Percentiles rank a stretch among this genome's conserved stretches.
Conservation (phyloP, 805 yeast genomes). For the Saccharomycopsis sp. region DNA sequence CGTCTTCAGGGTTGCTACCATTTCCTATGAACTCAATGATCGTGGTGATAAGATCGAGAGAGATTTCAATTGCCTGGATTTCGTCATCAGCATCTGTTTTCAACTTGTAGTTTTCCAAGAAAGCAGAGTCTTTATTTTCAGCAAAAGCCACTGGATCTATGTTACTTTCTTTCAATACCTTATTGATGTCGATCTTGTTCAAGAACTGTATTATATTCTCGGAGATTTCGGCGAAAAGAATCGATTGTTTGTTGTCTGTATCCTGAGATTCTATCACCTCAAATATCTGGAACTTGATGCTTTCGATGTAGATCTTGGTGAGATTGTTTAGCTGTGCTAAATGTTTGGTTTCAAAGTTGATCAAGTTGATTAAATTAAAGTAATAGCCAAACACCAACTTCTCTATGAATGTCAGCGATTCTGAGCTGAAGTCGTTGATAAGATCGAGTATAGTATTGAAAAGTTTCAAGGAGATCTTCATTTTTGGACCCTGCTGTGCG, state of each 20-base stretch:
- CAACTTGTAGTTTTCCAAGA: slow-evolving; percentile 25
- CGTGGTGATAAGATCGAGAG: slow-evolving; percentile 72
- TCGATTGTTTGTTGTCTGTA: slow-evolving; percentile 16
- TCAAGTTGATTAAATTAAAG: slow-evolving; percentile 21
- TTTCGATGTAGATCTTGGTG: slow-evolving; percentile 34
- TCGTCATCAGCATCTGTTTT: slow-evolving; percentile 42
- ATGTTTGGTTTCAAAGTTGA: slow-evolving; percentile 20
- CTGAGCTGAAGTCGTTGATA: slow-evolving; percentile 53
- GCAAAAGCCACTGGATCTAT: slow-evolving; percentile 23
- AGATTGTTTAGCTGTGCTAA: slow-evolving; percentile 25
- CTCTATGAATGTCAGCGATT: slow-evolving; percentile 47
- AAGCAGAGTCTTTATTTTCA: background rate
- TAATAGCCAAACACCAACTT: slow-evolving; percentile 22
- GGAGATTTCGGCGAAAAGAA: slow-evolving; percentile 21
- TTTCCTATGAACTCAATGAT: slow-evolving; percentile 52
- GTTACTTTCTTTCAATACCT: slow-evolving; percentile 22
- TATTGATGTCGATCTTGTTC: background rate
- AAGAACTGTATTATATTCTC: slow-evolving; percentile 10
- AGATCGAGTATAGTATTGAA: slow-evolving; percentile 51
- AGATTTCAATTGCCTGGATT: slow-evolving; percentile 59
- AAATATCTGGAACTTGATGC: slow-evolving; percentile 36
- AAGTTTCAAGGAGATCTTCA: slow-evolving; percentile 35
- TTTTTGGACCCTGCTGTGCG: slow-evolving; percentile 7
- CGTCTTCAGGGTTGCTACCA: slow-evolving; percentile 4
- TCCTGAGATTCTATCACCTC: slow-evolving; percentile 25